Evolutionary conservation across 257 asterid species (phyloP), one percentile per base, ranked within the genome.

Genomic region (Plantago elongata): DNA sequence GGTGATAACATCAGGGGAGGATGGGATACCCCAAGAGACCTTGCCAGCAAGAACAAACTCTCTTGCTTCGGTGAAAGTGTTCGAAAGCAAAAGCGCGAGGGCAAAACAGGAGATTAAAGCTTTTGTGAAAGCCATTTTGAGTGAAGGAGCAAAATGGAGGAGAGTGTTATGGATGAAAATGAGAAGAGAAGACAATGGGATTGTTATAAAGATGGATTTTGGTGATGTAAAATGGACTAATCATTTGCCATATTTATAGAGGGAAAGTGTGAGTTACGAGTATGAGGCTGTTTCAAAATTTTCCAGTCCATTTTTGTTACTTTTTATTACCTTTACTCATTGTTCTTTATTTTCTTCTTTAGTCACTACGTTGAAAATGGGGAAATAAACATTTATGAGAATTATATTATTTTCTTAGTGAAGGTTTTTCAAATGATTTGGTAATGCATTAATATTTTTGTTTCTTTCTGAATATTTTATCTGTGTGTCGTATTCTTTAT

Each of bases 21-120:
- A 60, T 0, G 96, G 96, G 7, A 85, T 60, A 46, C 70, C 52
- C 95, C 92, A 85, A 5, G 72, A 57, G n/a, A 66, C 64, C 34
- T 63, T 63, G 40, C 74, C 75, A 43, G 74, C 84, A 1, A 85
- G 76, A 3, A 18, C 17, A 10, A 79, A 73, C 3, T 75, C 83
- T 42, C 45, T 74, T 6, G 86, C 78, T 63, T 78, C 81, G 5
- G 77, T 72, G 7, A 64, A 65, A 58, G 48, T 29, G 9, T 69
- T 11, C 17, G 54, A 54, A 17, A 81, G 3, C 4, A 70, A 48
- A 60, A 79, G 34, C 37, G 69, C 9, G 5, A 71, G 9, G 45
- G 57, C 67, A 68, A 78, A 61, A 54, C 55, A 69, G 3, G 71
- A 62, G 13, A 59, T 13, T 5, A 75, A 57, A 51, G 60, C 10